Evolutionary conservation across 768 basidiomycete species (phyloP), one percentile per base, ranked within the genome.

Genomic region (Neoboletus subvelutipes): DNA sequence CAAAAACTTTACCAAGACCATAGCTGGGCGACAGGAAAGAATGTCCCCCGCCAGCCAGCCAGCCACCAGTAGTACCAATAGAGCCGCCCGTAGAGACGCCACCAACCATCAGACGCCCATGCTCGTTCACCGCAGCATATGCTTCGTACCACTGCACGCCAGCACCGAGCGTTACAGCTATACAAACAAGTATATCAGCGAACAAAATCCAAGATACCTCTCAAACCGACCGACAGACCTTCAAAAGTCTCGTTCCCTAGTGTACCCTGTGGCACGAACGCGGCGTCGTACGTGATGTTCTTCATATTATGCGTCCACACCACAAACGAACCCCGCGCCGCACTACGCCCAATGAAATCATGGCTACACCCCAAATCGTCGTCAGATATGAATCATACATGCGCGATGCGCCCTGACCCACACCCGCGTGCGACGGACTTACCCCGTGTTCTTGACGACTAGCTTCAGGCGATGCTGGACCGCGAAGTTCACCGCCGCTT

Each of bases 61-160:
- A 83, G 20, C 80, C 81, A 29, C 78, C 80, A 15, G 76, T 73
- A 26, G 80, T 74, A 37, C 79, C 81, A 5, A 82, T 71, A 6
- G 78, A 75, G 22, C 74, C 78, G 7, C 73, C 71, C 0, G 36
- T 12, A 9, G 74, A 74, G 6, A 72, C n/a, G 10, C 77, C 81
- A 7, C 83, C 83, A 6, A 83, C 73, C 20, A 83, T 68, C 43
- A 76, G 63, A 5, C 76, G 73, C 0, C 70, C 71, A n/a, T 77
- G 62, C 5, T 67, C 58, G n/a, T 77, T 64, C 9, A 71, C 76
- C 7, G 74, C 73, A 2, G 57, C 62, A 55, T 81, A 82, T 0
- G 75, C 76, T 45, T 79, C 76, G 20, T 58, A 45, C 78, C 78
- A 81, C 55, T 79, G 77, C 3, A 80, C 77, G 1, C 80, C 81